phyloP scores from a whole-genome alignment of 2,329 filamentous ascomycete genomes.

The Colletotrichum spinosum region DNA sequence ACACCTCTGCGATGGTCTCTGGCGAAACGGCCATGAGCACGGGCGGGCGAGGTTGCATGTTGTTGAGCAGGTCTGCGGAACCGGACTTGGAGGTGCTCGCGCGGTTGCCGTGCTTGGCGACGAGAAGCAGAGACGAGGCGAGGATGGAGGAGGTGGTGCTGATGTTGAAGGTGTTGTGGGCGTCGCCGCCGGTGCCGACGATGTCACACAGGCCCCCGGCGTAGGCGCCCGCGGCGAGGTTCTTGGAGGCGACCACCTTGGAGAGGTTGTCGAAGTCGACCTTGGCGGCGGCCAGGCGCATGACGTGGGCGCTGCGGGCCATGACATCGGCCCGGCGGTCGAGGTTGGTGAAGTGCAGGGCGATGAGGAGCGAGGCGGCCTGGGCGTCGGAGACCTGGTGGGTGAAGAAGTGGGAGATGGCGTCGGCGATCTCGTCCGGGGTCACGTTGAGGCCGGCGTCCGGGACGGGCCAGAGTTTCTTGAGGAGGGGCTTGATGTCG shows the following conservation, averaged over 20 bases:
- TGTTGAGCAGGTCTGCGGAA: slow-evolving; percentile 89
- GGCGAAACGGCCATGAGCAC: slow-evolving; percentile 81
- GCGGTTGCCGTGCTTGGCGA: slow-evolving; percentile 96
- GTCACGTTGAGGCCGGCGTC: slow-evolving; percentile 64
- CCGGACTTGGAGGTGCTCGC: slow-evolving; percentile 96
- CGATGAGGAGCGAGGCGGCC: slow-evolving; percentile 86
- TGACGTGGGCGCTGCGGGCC: slow-evolving; percentile 83
- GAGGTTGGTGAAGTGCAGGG: slow-evolving; percentile 89
- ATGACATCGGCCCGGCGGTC: slow-evolving; percentile 89
- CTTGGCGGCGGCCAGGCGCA: slow-evolving; percentile 82
- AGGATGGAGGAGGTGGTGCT: slow-evolving; percentile 95
- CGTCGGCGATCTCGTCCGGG: slow-evolving; percentile 87
- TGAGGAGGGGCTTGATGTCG: slow-evolving; percentile 78
- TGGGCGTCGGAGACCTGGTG: slow-evolving; percentile 90
- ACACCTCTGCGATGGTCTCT: slow-evolving; percentile 76
- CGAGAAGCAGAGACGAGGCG: slow-evolving; percentile 83
- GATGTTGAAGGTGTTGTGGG: slow-evolving; percentile 98
- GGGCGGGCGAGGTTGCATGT: slow-evolving; percentile 78
- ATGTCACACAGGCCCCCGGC: slow-evolving; percentile 91
- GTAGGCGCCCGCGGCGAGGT: slow-evolving; percentile 78
- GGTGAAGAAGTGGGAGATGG: slow-evolving; percentile 91
- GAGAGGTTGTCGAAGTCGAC: slow-evolving; percentile 75
- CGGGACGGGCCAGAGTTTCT: slow-evolving; percentile 74
- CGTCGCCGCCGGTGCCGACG: slow-evolving; percentile 95
- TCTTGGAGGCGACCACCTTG: slow-evolving; percentile 69